phyloP scores from a whole-genome alignment of 768 basidiomycete genomes.

The Psilocybe cubensis region DNA sequence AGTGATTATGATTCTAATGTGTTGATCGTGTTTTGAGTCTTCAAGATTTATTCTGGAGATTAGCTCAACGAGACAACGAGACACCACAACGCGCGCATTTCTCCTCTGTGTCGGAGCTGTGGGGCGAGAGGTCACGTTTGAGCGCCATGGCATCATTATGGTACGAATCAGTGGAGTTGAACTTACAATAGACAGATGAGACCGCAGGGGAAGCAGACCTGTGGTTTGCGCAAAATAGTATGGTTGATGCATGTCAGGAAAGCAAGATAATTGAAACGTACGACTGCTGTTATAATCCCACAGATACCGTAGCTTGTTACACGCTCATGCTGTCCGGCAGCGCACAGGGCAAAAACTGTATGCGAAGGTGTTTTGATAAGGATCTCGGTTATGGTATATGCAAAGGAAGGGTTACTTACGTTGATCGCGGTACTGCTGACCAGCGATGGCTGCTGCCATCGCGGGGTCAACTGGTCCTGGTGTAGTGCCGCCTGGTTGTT shows the following conservation, averaged over 20 bases:
- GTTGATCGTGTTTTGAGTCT: too few species aligned
- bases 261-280: too few species aligned
- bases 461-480: neutral
- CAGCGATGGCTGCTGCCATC: neutral
- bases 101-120: constrained; percentile 14
- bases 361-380: too few species aligned
- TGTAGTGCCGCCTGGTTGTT: neutral
- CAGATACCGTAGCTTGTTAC: constrained; percentile 24
- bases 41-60: neutral
- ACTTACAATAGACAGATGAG: constrained; percentile 23
- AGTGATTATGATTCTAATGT: too few species aligned
- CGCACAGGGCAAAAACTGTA: constrained; percentile 24
- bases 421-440: constrained; percentile 13
- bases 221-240: neutral
- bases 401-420: neutral
- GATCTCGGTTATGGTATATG: too few species aligned
- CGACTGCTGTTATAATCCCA: constrained; percentile 29
- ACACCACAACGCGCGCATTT: constrained; percentile 17
- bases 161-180: too few species aligned
- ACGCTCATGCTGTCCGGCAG: constrained; percentile 24
- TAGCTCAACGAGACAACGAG: neutral
- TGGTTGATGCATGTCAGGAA: too few species aligned
- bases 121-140: neutral
- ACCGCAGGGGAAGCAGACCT: too few species aligned
- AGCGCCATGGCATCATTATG: neutral